A percentile compares a stretch with the other conserved stretches of the same genome.
phyloP scores from a whole-genome alignment of 1,284 basidiomycete species.

The Vanrija sp. region DNA sequence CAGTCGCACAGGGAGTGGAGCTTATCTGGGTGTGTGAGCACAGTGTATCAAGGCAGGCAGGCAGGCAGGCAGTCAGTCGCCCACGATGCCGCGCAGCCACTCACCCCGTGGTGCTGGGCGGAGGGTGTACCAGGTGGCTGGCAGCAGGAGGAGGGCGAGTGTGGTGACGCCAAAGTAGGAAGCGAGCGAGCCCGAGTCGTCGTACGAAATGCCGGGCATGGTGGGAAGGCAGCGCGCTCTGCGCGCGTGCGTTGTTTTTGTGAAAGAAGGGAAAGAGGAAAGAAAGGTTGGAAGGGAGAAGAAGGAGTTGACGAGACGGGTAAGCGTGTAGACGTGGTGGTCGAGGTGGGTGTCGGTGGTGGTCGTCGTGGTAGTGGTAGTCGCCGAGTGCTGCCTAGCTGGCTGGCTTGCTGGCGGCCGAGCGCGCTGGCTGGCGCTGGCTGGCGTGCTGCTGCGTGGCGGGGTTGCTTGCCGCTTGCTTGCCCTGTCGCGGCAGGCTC shows the following conservation, averaged over 20 bases:
- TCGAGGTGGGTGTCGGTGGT: too few species aligned
- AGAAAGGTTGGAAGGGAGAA: not conserved
- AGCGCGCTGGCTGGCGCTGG: too few species aligned
- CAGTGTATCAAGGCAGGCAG: not conserved
- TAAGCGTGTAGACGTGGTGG: not conserved
- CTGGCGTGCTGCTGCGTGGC: too few species aligned
- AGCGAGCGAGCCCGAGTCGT: constrained; percentile 83
- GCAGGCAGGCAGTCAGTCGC: too few species aligned
- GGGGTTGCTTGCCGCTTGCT: not conserved
- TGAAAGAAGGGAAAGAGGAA: not conserved
- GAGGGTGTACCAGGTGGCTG: constrained; percentile 61
- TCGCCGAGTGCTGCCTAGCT: not conserved
- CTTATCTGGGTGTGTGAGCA: constrained; percentile 18
- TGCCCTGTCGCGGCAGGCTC: not conserved
- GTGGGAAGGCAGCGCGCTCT: not conserved
- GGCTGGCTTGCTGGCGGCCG: too few species aligned
- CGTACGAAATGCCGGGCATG: constrained; percentile 58
- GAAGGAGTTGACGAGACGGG: not conserved
- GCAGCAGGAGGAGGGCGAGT: constrained; percentile 72
- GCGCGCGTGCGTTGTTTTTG: not conserved
- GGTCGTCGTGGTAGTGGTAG: not conserved
- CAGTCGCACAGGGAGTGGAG: constrained; percentile 34
- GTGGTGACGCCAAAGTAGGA: constrained; percentile 84
- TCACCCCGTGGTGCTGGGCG: constrained; percentile 34
- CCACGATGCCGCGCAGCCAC: constrained; percentile 38